Conservation (phyloP, 2,329 filamentous ascomycete genomes). For the Pseudogymnoascus sp. region DNA sequence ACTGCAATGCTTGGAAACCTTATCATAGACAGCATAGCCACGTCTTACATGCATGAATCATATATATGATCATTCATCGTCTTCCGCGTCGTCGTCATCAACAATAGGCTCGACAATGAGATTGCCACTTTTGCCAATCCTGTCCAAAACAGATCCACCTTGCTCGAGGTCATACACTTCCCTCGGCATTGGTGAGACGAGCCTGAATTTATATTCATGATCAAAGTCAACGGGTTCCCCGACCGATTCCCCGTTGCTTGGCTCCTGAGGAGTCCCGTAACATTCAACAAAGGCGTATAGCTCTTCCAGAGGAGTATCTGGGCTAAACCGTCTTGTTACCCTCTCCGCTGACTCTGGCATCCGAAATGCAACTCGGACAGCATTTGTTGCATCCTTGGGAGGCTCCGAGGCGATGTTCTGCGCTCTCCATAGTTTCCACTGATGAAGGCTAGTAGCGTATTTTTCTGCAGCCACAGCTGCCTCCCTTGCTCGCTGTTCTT, state of each 20-base stretch:
- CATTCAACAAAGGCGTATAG: slow-evolving; percentile 96
- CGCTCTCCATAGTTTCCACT: slow-evolving; percentile 78
- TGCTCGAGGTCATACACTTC: slow-evolving; percentile 66
- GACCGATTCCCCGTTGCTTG: slow-evolving; percentile 19
- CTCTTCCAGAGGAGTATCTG: slow-evolving; percentile 69
- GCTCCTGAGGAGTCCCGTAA: slow-evolving; percentile 35
- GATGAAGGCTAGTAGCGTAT: slow-evolving; percentile 42
- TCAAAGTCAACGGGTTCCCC: slow-evolving; percentile 58
- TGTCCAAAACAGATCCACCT: slow-evolving; percentile 58
- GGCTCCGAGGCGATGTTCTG: slow-evolving; percentile 63
- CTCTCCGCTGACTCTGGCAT: slow-evolving; percentile 59
- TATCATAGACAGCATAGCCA: not conserved
- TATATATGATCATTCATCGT: slow-evolving; percentile 12
- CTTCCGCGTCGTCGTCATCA: slow-evolving; percentile 16
- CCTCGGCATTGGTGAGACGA: slow-evolving; percentile 80
- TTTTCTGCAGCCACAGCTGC: slow-evolving; percentile 50
- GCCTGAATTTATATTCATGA: slow-evolving; percentile 76
- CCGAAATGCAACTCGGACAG: slow-evolving; percentile 63
- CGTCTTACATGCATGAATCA: not conserved
- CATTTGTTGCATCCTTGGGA: slow-evolving; percentile 50
- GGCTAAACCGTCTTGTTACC: slow-evolving; percentile 66
- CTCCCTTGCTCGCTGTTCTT: slow-evolving; percentile 52
- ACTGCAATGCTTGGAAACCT: not conserved
- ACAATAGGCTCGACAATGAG: slow-evolving; percentile 73
- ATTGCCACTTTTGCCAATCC: slow-evolving; percentile 76